These are phyloP conservation scores for Murraya koenigii DNA, from an alignment of 345 rosid genomes.

Conservation along the genomic window DNA sequence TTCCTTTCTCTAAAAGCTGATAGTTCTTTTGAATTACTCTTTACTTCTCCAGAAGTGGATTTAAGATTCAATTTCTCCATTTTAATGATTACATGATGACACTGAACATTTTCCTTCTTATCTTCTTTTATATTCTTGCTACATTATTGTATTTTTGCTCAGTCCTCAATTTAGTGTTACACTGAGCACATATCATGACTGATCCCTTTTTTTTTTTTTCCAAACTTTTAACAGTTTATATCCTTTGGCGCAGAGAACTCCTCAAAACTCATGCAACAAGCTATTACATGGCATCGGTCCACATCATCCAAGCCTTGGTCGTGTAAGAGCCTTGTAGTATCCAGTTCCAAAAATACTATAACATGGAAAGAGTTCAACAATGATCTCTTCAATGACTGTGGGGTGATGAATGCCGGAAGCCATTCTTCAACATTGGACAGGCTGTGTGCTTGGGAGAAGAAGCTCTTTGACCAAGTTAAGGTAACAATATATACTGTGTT, in stretches of 20 bases:
- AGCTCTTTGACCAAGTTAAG: constrained; percentile 74
- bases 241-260: constrained; percentile 49
- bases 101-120: background rate
- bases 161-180: background rate
- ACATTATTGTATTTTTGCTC: background rate
- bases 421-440: constrained; percentile 63
- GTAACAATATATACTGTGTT: constrained; percentile 19
- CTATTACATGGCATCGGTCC: constrained; percentile 62
- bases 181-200: background rate
- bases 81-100: background rate
- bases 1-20: background rate
- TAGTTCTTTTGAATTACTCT: background rate
- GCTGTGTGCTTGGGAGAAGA: constrained; percentile 78
- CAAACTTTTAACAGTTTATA: background rate
- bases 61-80: background rate
- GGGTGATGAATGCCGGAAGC: constrained; percentile 77
- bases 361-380: constrained; percentile 55
- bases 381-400: constrained; percentile 61
- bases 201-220: background rate
- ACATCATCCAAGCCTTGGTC: constrained; percentile 48
- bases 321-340: constrained; percentile 66
- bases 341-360: constrained; percentile 46
- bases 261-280: constrained; percentile 51
- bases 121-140: background rate
- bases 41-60: background rate